Conservation (phyloP, 768 basidiomycete species). For the Cyclocybe aegerita region DNA sequence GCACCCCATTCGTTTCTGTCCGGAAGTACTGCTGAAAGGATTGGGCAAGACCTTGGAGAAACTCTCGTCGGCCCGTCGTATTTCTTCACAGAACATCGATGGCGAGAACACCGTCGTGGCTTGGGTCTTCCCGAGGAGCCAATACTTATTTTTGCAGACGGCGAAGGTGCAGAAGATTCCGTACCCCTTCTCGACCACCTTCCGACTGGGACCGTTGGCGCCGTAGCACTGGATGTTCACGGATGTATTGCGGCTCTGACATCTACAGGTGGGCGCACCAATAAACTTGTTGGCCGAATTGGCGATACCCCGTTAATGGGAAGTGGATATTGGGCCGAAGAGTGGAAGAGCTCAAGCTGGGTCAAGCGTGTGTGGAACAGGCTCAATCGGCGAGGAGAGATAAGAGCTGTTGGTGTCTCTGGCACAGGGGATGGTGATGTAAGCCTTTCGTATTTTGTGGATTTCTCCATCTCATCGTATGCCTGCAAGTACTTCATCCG, state of each 20-base stretch:
- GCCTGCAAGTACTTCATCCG: conserved; percentile 71
- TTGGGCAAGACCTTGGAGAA: conserved; percentile 56
- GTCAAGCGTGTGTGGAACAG: conserved; percentile 35
- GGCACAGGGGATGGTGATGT: conserved; percentile 88
- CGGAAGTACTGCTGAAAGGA: conserved; percentile 57
- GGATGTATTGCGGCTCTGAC: conserved; percentile 76
- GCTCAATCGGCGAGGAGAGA: conserved; percentile 8
- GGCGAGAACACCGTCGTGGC: conserved; percentile 75
- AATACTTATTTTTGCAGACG: conserved; percentile 31
- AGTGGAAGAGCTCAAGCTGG: conserved; percentile 49
- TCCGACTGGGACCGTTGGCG: conserved; percentile 82
- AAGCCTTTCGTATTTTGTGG: conserved; percentile 20
- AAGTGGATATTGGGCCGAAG: conserved; percentile 81
- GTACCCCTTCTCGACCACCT: conserved; percentile 47
- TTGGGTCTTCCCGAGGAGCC: conserved; percentile 74
- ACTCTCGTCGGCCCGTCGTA: conserved; percentile 72
- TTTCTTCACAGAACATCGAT: conserved; percentile 73
- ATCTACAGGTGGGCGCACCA: conserved; percentile 81
- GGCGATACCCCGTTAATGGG: conserved; percentile 83
- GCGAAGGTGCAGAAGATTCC: conserved; percentile 9
- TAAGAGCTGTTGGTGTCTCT: conserved; percentile 66
- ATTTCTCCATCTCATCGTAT: conserved; percentile 3
- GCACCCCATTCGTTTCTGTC: conserved; percentile 73
- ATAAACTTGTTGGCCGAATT: conserved; percentile 81
- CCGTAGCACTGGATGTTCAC: conserved; percentile 72